Evolutionary conservation across 768 basidiomycete genomes (phyloP).

Genomic region (Boletus vinaceobasis): DNA sequence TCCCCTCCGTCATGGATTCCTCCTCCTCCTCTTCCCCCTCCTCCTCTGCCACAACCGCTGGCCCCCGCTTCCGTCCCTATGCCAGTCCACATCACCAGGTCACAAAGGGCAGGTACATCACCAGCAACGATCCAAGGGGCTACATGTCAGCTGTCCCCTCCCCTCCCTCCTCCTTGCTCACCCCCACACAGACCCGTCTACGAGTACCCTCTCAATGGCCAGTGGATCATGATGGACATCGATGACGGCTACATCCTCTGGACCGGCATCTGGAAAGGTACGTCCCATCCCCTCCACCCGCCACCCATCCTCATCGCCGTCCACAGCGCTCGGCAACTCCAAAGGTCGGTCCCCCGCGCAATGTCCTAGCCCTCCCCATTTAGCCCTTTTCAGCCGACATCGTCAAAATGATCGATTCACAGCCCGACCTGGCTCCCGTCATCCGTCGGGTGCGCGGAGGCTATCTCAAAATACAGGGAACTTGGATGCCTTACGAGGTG

Average conservation of each 20-base stretch:
- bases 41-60: conserved; percentile 23
- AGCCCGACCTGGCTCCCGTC: conserved; percentile 79
- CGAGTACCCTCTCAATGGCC: conserved; percentile 84
- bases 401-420: conserved; percentile 89
- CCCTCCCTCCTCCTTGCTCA: conserved; percentile 1
- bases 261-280: conserved; percentile 95
- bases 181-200: conserved; percentile 64
- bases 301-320: conserved; percentile 9
- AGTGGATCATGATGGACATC: conserved; percentile 96
- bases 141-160: conserved; percentile 62
- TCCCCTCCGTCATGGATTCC: conserved; percentile 37
- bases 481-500: conserved; percentile 92
- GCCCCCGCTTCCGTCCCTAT: conserved; percentile 59
- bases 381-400: conserved; percentile 66
- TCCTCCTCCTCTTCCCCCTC: conserved; percentile 37
- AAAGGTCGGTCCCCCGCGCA: conserved; percentile 53
- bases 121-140: conserved; percentile 82
- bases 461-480: conserved; percentile 89
- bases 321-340: conserved; percentile 77
- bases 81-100: conserved; percentile 77
- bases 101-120: conserved; percentile 84
- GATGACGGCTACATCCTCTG: conserved; percentile 90
- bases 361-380: conserved; percentile 12
- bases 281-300: conserved; percentile 5
- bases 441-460: conserved; percentile 84